These are phyloP conservation scores for Daucus carota DNA, from an alignment of 129 eudicot genomes.

Conservation along the genomic window DNA sequence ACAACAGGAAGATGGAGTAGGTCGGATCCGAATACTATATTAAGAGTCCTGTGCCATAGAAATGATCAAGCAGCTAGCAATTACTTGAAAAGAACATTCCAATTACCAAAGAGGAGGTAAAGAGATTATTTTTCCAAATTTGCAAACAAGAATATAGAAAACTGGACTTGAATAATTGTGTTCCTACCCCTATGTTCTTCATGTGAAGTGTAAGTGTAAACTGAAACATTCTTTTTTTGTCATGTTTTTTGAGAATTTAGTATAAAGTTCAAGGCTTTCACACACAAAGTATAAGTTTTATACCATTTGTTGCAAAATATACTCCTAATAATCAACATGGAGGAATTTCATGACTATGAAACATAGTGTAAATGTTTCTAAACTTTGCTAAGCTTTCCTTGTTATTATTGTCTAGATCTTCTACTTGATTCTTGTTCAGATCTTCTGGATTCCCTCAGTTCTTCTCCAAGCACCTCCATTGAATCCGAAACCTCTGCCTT, in stretches of 20 bases:
- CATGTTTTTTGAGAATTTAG: not conserved
- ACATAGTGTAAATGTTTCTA: not conserved
- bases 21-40: conserved; percentile 81
- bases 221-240: not conserved
- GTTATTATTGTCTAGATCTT: not conserved
- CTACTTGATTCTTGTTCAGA: conserved; percentile 5
- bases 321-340: not conserved
- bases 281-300: not conserved
- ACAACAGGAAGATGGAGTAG: conserved; percentile 81
- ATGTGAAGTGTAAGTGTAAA: not conserved
- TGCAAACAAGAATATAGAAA: not conserved
- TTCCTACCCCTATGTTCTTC: not conserved
- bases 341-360: not conserved
- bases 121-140: not conserved
- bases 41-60: conserved; percentile 76
- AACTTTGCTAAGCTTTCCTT: not conserved
- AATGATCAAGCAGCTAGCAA: conserved; percentile 59
- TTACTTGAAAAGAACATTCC: conserved; percentile 74
- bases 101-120: conserved; percentile 65
- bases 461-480: conserved; percentile 33
- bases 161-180: not conserved
- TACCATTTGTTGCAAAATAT: not conserved
- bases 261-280: not conserved
- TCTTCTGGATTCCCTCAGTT: conserved; percentile 15
- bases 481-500: conserved; percentile 52